phyloP scores from a whole-genome alignment of 768 basidiomycete species.

The Phaeolepiota aurea region DNA sequence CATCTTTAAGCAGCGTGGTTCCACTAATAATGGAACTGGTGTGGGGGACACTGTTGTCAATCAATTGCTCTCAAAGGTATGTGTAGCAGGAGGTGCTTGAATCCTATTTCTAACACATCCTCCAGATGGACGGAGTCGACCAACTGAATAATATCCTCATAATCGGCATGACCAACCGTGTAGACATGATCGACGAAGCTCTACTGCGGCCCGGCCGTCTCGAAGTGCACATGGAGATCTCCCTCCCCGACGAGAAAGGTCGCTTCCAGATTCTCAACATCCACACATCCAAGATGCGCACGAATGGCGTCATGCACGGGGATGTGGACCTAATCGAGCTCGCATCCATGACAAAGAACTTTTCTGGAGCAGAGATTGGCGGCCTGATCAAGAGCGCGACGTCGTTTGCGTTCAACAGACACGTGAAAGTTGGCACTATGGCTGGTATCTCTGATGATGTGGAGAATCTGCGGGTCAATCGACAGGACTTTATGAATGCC shows the following conservation, averaged over 20 bases:
- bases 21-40: conserved; percentile 83
- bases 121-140: conserved; percentile 97
- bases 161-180: conserved; percentile 98
- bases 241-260: conserved; percentile 89
- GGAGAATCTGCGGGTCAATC: conserved; percentile 84
- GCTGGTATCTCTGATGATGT: conserved; percentile 96
- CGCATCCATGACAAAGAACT: conserved; percentile 86
- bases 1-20: conserved; percentile 97
- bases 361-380: conserved; percentile 92
- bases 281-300: conserved; percentile 92
- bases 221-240: conserved; percentile 99
- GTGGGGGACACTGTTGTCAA: conserved; percentile 99
- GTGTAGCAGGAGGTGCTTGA: too few relatives aligned
- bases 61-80: conserved; percentile 91
- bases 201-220: conserved; percentile 95
- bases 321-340: conserved; percentile 83
- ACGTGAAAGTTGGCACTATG: conserved; percentile 96
- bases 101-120: too few relatives aligned
- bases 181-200: conserved; percentile 99
- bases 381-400: conserved; percentile 97
- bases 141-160: conserved; percentile 98
- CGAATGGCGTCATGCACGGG: conserved; percentile 79
- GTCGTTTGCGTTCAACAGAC: conserved; percentile 94
- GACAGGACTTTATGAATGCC: conserved; percentile 81
- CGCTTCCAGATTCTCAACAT: conserved; percentile 91